These are phyloP conservation scores for Oryza longistaminata DNA, from an alignment of 176 grass and related monocot genomes.

Conservation along the genomic window DNA sequence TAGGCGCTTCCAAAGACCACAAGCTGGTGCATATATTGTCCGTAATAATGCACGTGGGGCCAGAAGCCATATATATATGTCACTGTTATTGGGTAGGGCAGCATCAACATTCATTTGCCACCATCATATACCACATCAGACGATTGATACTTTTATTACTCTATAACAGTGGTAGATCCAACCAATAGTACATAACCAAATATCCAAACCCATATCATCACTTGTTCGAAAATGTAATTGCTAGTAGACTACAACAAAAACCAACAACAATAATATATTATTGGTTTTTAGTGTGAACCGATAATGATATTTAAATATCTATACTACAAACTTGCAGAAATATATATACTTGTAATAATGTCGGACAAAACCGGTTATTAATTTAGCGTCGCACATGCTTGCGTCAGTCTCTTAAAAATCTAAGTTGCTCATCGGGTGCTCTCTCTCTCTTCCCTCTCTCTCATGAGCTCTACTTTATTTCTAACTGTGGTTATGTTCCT, in stretches of 20 bases:
- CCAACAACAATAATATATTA: background rate
- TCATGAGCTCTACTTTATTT: too few relatives aligned
- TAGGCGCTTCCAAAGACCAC: slow-evolving; percentile 13
- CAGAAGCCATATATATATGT: background rate
- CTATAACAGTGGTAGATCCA: background rate
- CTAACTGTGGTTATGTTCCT: too few relatives aligned
- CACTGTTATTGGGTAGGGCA: slow-evolving; percentile 21
- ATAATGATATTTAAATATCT: background rate
- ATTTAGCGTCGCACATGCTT: too few relatives aligned
- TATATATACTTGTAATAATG: too few relatives aligned
- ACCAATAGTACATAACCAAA: background rate
- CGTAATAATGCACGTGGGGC: background rate
- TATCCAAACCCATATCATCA: background rate
- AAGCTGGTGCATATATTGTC: background rate
- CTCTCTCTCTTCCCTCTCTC: too few relatives aligned
- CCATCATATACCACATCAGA: background rate
- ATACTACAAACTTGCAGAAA: too few relatives aligned
- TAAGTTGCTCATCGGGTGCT: too few relatives aligned
- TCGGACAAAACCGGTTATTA: too few relatives aligned
- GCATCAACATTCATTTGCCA: slow-evolving; percentile 8
- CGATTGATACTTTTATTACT: background rate
- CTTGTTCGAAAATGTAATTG: background rate
- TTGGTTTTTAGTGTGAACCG: background rate
- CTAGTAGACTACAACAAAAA: background rate
- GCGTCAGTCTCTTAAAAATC: too few relatives aligned